Percentiles rank a stretch among this genome's conserved stretches.
phyloP scores from a whole-genome alignment of 208 protist species.

The Leishmania amazonensis region DNA sequence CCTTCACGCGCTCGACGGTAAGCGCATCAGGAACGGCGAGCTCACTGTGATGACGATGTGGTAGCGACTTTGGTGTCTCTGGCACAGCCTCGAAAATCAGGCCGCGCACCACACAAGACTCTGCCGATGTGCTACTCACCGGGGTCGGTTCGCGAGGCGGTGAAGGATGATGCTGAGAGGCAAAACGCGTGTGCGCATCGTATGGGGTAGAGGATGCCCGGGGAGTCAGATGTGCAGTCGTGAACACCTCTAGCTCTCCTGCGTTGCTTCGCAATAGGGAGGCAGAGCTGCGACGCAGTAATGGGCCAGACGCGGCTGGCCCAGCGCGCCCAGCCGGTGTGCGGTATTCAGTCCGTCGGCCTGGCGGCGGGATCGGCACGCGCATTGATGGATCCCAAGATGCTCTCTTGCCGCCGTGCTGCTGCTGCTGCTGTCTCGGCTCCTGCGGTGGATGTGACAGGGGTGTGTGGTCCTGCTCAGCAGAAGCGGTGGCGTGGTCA shows the following conservation, averaged over 20 bases:
- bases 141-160: background rate
- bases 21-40: background rate
- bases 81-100: conserved; percentile 20
- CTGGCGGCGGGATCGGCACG: conserved; percentile 10
- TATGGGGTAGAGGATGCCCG: background rate
- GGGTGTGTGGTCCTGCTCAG: background rate
- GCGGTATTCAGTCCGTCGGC: background rate
- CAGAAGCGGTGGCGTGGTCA: background rate
- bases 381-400: conserved; percentile 1
- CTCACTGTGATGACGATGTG: no score
- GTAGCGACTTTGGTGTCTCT: background rate
- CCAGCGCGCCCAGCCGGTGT: background rate
- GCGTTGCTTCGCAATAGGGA: background rate
- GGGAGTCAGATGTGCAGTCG: background rate
- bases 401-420: background rate
- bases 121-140: background rate
- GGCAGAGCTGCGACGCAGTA: no score
- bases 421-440: background rate
- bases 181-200: background rate
- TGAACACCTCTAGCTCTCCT: background rate
- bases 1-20: background rate
- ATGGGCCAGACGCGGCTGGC: background rate
- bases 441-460: background rate
- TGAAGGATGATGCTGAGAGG: background rate
- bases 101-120: conserved; percentile 11